Conservation (phyloP, 495 filamentous ascomycete genomes). For the Physcia stellaris region DNA sequence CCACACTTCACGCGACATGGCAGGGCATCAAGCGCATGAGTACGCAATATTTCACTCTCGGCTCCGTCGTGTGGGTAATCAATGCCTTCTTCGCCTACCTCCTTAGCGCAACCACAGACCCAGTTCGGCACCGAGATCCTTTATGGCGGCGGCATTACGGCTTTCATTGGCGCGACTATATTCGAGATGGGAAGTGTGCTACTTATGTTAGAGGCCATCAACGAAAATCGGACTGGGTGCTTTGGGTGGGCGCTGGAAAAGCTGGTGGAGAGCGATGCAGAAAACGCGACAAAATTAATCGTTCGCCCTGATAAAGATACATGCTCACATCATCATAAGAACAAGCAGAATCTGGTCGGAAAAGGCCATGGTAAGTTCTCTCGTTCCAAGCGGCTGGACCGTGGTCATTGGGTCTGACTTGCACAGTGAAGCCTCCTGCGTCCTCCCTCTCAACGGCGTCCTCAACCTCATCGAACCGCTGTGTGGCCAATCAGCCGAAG, state of each 20-base stretch:
- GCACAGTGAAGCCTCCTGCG: too few relatives aligned
- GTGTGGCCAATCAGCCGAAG: too few relatives aligned
- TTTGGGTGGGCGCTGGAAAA: constrained; percentile 55
- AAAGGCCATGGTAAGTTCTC: constrained; percentile 16
- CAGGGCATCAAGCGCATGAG: constrained; percentile 41
- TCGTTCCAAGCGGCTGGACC: too few relatives aligned
- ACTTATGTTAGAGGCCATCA: constrained; percentile 54
- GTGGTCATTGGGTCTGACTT: too few relatives aligned
- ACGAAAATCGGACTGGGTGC: constrained; percentile 50
- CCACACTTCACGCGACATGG: constrained; percentile 23
- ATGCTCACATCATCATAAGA: constrained; percentile 44
- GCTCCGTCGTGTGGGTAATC: constrained; percentile 52
- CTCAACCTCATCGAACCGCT: too few relatives aligned
- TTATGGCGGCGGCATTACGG: constrained; percentile 45
- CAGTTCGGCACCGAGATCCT: constrained; percentile 40
- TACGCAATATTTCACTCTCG: constrained; percentile 46
- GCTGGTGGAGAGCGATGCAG: constrained; percentile 23
- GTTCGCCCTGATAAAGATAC: constrained; percentile 19
- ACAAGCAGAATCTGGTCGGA: constrained; percentile 33
- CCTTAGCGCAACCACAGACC: constrained; percentile 32
- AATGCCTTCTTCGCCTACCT: constrained; percentile 58
- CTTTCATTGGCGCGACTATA: constrained; percentile 55
- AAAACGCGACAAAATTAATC: constrained; percentile 3
- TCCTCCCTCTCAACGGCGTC: too few relatives aligned
- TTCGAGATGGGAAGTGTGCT: constrained; percentile 55